These are phyloP conservation scores for Waltiozyma sp. DNA, from an alignment of 1,139 yeast species.

Conservation along the genomic window DNA sequence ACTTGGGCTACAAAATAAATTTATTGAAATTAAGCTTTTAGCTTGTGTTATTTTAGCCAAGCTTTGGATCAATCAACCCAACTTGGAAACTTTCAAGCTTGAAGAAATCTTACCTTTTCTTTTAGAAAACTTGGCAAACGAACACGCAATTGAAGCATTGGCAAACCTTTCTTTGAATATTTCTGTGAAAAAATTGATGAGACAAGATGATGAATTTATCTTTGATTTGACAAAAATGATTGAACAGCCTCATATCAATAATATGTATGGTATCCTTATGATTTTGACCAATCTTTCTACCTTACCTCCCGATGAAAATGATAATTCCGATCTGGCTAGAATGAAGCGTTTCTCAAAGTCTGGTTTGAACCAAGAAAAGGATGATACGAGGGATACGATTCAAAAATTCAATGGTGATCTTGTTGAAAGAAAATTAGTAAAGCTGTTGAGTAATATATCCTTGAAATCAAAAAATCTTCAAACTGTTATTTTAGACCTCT, in stretches of 20 bases:
- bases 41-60: constrained; percentile 30
- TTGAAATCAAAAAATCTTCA: neutral
- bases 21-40: constrained; percentile 18
- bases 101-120: constrained; percentile 20
- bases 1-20: neutral
- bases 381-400: constrained; percentile 10
- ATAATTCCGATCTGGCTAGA: constrained; percentile 12
- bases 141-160: constrained; percentile 27
- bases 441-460: neutral
- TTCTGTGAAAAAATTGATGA: constrained; percentile 21
- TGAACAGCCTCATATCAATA: constrained; percentile 3
- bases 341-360: constrained; percentile 22
- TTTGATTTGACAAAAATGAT: constrained; percentile 14
- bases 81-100: constrained; percentile 9
- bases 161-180: constrained; percentile 32
- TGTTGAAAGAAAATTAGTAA: constrained; percentile 10
- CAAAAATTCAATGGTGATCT: constrained; percentile 10
- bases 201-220: constrained; percentile 26
- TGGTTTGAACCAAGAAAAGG: constrained; percentile 12
- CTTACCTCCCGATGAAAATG: constrained; percentile 19
- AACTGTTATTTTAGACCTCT: neutral
- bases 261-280: constrained; percentile 26
- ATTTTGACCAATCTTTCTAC: constrained; percentile 26
- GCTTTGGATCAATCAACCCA: constrained; percentile 22
- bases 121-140: constrained; percentile 9